These are phyloP conservation scores for Willaertia magna DNA, from an alignment of 208 protist species.

Conservation along the genomic window DNA sequence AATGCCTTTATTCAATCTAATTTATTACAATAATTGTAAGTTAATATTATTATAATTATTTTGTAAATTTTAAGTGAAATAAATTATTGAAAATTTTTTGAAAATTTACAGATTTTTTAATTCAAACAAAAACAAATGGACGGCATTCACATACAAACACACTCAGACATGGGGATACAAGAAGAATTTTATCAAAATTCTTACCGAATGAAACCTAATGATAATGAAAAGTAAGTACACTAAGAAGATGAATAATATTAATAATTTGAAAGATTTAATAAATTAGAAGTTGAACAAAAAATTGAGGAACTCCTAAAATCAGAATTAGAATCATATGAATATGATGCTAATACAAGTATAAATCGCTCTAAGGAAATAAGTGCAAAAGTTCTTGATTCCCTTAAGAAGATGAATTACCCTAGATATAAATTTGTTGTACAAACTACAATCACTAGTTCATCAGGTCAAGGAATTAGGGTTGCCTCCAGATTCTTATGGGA, in stretches of 20 bases:
- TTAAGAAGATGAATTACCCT: slow-evolving; percentile 61
- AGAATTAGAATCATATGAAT: background rate
- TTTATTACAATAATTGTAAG: too few relatives aligned
- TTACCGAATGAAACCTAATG: background rate
- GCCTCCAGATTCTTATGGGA: slow-evolving; percentile 70
- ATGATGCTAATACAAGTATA: background rate
- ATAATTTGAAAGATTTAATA: background rate
- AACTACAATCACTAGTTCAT: slow-evolving; percentile 53
- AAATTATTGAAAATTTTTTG: background rate
- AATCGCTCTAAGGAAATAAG: background rate
- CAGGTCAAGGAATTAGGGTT: slow-evolving; percentile 63
- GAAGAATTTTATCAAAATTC: background rate
- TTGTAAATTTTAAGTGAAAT: background rate
- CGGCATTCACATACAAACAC: background rate
- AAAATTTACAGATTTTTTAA: too few relatives aligned
- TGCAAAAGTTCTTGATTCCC: background rate
- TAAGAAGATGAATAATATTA: background rate
- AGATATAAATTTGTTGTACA: slow-evolving; percentile 76
- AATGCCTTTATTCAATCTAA: too few relatives aligned
- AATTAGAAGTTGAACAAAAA: background rate
- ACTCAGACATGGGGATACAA: background rate
- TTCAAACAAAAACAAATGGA: background rate
- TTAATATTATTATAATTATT: too few relatives aligned
- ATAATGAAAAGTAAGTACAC: background rate
- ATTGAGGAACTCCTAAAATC: background rate